Conservation (phyloP, 495 filamentous ascomycete species). For the Emericellopsis terricola region DNA sequence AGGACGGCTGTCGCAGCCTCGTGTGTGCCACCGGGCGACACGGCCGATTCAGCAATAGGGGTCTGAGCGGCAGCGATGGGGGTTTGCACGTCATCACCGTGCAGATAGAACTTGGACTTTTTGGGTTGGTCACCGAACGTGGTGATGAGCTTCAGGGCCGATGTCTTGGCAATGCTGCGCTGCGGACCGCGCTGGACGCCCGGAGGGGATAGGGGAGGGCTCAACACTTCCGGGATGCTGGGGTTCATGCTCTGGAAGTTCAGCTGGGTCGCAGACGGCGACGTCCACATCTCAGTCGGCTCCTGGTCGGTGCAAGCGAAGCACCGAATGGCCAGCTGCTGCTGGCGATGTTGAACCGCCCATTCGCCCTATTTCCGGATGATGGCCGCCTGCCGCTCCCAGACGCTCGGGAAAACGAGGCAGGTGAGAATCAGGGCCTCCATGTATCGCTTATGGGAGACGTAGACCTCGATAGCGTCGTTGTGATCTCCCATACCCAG, state of each 20-base stretch:
- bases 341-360: slow-evolving; percentile 70
- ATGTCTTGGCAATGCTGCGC: slow-evolving; percentile 49
- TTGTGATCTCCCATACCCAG: slow-evolving; percentile 84
- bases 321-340: slow-evolving; percentile 81
- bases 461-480: slow-evolving; percentile 91
- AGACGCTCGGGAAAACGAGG: slow-evolving; percentile 56
- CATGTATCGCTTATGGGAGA: slow-evolving; percentile 81
- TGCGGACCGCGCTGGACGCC: slow-evolving; percentile 30
- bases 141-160: slow-evolving; percentile 87
- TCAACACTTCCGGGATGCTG: slow-evolving; percentile 32
- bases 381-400: slow-evolving; percentile 76
- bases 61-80: slow-evolving; percentile 67
- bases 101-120: slow-evolving; percentile 48
- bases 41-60: slow-evolving; percentile 81
- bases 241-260: slow-evolving; percentile 30
- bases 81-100: slow-evolving; percentile 49
- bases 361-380: slow-evolving; percentile 90
- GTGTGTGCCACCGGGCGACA: slow-evolving; percentile 47
- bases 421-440: slow-evolving; percentile 73
- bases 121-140: slow-evolving; percentile 51
- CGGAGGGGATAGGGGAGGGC: slow-evolving; percentile 40
- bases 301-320: slow-evolving; percentile 69
- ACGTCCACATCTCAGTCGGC: slow-evolving; percentile 64
- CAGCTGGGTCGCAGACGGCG: slow-evolving; percentile 56
- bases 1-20: slow-evolving; percentile 49